These are phyloP conservation scores for Aspergillus bertholletiae DNA, from an alignment of 495 filamentous ascomycete genomes.

Conservation along the genomic window DNA sequence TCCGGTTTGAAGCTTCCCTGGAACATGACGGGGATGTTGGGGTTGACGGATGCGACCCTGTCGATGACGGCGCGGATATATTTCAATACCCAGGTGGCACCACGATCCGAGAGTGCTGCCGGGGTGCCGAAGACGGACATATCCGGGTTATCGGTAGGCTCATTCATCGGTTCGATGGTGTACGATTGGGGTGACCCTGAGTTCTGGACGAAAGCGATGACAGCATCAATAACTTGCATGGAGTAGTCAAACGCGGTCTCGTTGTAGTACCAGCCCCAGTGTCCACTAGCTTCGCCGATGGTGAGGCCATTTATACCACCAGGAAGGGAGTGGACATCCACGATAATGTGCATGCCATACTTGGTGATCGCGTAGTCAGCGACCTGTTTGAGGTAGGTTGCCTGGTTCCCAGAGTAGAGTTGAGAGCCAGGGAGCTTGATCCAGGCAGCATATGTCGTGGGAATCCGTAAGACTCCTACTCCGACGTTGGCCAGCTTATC, in stretches of 20 bases:
- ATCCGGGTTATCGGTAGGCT: constrained; percentile 25
- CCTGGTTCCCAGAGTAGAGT: constrained; percentile 28
- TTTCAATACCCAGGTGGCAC: constrained; percentile 24
- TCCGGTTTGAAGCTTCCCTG: constrained; percentile 27
- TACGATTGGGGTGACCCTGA: constrained; percentile 23
- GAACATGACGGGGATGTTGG: constrained; percentile 25
- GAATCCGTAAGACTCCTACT: constrained; percentile 28
- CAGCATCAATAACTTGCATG: constrained; percentile 22
- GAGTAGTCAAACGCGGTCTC: constrained; percentile 24
- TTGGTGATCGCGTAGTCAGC: constrained; percentile 24
- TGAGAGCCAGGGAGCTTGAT: constrained; percentile 26
- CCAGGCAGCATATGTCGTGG: constrained; percentile 27
- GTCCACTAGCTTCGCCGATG: constrained; percentile 26
- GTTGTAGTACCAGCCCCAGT: constrained; percentile 29
- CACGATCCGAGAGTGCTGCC: constrained; percentile 22
- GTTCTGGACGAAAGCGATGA: constrained; percentile 21
- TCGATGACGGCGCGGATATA: constrained; percentile 23
- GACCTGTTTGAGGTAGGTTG: constrained; percentile 22
- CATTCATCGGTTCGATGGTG: constrained; percentile 28
- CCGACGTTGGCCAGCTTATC: constrained; percentile 22
- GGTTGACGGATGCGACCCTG: constrained; percentile 15
- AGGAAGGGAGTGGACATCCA: constrained; percentile 31
- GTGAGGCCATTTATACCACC: constrained; percentile 27
- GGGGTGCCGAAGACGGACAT: constrained; percentile 27
- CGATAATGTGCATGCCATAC: constrained; percentile 29